Evolutionary conservation across 768 basidiomycete species (phyloP), one percentile per base, ranked within the genome.

Genomic region (Megacollybia marginata): DNA sequence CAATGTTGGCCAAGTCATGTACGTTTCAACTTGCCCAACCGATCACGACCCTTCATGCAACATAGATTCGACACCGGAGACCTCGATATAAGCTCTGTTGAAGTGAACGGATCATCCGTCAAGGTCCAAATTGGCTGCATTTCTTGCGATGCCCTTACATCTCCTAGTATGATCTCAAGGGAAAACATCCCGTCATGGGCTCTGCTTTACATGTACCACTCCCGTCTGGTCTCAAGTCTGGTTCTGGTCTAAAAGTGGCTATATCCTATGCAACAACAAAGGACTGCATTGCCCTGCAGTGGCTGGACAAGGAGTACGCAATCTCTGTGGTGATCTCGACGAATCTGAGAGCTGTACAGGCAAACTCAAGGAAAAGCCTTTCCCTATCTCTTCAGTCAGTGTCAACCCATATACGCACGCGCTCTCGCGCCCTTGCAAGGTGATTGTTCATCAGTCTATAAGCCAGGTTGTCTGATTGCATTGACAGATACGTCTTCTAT

Each of bases 371-470:
- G 91, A 8, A 91, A 91, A 55, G 69, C 70, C 16, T 86, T 88
- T 61, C 85, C 90, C 0, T 96, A 87, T 66, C 65, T 97, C 13
- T 97, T 93, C 70, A 92, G 89, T 52, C 94, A 96, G 59, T 90
- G 87, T 59, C 92, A 96, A 55, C 90, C 94, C 3, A 95, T 93
- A 56, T 85, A 94, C 60, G 88, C 88, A 2, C 80, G 93, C 28
- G 76, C 83, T 3, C 65, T 95, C 38, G 76, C 79, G 1, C 93
- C 92, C 2, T 59, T 91, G 50, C 92, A 94, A 76, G 86, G 86
- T 80, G 38, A 31, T 6, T 28, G 23, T 28, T 6, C 6, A 2
- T 28, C 4, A 6, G 6, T 28, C 23, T 28, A 28, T 2, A 28
- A 28, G 6, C 23, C 23, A 28, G 34, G n/a, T 48, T 23, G 23